phyloP scores from a whole-genome alignment of 1,284 basidiomycete species.

The Malassezia equina region DNA sequence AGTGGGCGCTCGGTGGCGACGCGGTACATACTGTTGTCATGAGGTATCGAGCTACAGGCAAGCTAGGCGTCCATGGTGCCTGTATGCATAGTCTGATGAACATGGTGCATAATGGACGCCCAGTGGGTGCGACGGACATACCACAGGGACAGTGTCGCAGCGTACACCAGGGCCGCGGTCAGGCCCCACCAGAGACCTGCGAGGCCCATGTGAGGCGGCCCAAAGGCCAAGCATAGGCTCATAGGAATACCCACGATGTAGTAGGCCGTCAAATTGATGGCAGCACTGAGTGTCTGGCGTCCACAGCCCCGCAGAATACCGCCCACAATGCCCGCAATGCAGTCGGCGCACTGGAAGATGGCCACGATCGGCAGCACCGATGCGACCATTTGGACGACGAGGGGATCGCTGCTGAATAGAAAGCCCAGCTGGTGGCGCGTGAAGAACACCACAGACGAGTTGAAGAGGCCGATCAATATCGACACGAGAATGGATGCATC shows the following conservation, averaged over 20 bases:
- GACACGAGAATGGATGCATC: slow-evolving; percentile 33
- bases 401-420: slow-evolving; percentile 74
- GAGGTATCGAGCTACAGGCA: neutral
- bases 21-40: slow-evolving; percentile 5
- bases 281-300: slow-evolving; percentile 53
- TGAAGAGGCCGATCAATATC: slow-evolving; percentile 26
- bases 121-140: slow-evolving; percentile 12
- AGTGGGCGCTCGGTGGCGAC: slow-evolving; percentile 1
- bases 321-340: slow-evolving; percentile 59
- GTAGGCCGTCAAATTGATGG: slow-evolving; percentile 52
- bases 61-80: neutral
- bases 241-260: slow-evolving; percentile 51
- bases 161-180: slow-evolving; percentile 50
- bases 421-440: slow-evolving; percentile 68
- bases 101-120: slow-evolving; percentile 4
- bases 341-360: slow-evolving; percentile 62
- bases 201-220: slow-evolving; percentile 41
- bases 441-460: slow-evolving; percentile 60
- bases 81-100: slow-evolving; percentile 10
- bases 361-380: slow-evolving; percentile 61
- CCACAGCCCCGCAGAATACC: slow-evolving; percentile 70
- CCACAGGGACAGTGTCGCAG: slow-evolving; percentile 23
- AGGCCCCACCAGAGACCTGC: slow-evolving; percentile 52
- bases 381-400: slow-evolving; percentile 60
- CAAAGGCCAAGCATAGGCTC: slow-evolving; percentile 51